phyloP scores from a whole-genome alignment of 345 rosid species.

The Erucastrum elatum region DNA sequence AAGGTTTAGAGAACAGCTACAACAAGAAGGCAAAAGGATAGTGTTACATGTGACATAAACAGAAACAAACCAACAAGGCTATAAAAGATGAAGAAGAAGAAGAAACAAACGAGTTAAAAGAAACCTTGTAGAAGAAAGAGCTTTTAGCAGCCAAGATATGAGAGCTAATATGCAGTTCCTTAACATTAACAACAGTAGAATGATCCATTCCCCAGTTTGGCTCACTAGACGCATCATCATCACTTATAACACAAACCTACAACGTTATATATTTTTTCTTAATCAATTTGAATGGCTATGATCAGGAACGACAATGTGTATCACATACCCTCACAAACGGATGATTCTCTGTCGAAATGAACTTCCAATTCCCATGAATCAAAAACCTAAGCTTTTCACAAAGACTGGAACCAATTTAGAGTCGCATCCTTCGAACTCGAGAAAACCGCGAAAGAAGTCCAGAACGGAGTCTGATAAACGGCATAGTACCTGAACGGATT shows the following conservation, averaged over 20 bases:
- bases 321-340: slow-evolving; percentile 73
- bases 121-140: slow-evolving; percentile 94
- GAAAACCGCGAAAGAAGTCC: slow-evolving; percentile 54
- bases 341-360: slow-evolving; percentile 57
- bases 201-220: slow-evolving; percentile 82
- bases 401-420: slow-evolving; percentile 51
- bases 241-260: slow-evolving; percentile 43
- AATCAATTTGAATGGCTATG: too few relatives aligned
- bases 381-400: slow-evolving; percentile 67
- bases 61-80: neutral
- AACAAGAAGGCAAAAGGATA: slow-evolving; percentile 16
- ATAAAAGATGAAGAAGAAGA: neutral
- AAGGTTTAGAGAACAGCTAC: slow-evolving; percentile 92
- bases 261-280: neutral
- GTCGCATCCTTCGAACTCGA: slow-evolving; percentile 81
- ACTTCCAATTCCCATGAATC: slow-evolving; percentile 60
- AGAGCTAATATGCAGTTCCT: slow-evolving; percentile 90
- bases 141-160: slow-evolving; percentile 98
- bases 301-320: neutral
- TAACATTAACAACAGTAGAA: slow-evolving; percentile 71
- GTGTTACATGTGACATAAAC: slow-evolving; percentile 1
- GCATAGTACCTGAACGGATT: slow-evolving; percentile 84
- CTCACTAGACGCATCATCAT: slow-evolving; percentile 69
- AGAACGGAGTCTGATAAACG: slow-evolving; percentile 58
- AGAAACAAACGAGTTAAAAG: neutral